phyloP scores from a whole-genome alignment of 768 basidiomycete species.

The Pisolithus microcarpus region DNA sequence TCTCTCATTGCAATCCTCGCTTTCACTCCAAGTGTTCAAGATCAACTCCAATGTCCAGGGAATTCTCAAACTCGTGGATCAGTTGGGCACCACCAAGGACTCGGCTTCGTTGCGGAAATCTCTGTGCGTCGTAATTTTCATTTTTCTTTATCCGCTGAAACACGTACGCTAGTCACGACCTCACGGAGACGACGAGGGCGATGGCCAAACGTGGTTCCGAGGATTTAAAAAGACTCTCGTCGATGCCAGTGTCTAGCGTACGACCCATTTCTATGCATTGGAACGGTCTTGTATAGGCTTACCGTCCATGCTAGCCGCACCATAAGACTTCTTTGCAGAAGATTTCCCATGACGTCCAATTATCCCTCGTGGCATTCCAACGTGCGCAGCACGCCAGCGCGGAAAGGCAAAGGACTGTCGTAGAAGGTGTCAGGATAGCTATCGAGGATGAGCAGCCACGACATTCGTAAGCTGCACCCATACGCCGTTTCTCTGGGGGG shows the following conservation, averaged over 20 bases:
- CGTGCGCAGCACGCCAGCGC: conserved; percentile 85
- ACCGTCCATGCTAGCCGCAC: conserved; percentile 44
- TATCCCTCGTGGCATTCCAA: conserved; percentile 88
- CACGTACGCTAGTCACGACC: conserved; percentile 62
- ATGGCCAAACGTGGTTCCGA: conserved; percentile 94
- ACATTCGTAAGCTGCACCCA: conserved; percentile 10
- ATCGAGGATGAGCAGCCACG: conserved; percentile 65
- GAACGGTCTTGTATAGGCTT: not conserved
- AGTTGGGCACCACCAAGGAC: conserved; percentile 81
- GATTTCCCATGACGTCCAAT: conserved; percentile 87
- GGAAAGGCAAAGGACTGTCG: conserved; percentile 82
- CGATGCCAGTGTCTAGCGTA: conserved; percentile 56
- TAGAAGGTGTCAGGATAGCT: conserved; percentile 77
- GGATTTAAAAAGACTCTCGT: conserved; percentile 83
- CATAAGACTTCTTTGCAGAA: conserved; percentile 84
- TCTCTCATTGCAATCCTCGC: conserved; percentile 63
- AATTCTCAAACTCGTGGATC: conserved; percentile 92
- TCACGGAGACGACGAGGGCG: conserved; percentile 88
- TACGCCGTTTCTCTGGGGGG: not conserved
- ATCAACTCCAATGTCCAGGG: conserved; percentile 97
- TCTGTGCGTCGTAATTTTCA: conserved; percentile 48
- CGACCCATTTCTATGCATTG: conserved; percentile 13
- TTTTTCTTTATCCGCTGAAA: conserved; percentile 2
- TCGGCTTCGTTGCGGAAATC: conserved; percentile 73
- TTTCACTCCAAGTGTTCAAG: conserved; percentile 95